Evolutionary conservation across 768 basidiomycete genomes (phyloP), one percentile per base, ranked within the genome.

Genomic region (Chalciporus chontae): DNA sequence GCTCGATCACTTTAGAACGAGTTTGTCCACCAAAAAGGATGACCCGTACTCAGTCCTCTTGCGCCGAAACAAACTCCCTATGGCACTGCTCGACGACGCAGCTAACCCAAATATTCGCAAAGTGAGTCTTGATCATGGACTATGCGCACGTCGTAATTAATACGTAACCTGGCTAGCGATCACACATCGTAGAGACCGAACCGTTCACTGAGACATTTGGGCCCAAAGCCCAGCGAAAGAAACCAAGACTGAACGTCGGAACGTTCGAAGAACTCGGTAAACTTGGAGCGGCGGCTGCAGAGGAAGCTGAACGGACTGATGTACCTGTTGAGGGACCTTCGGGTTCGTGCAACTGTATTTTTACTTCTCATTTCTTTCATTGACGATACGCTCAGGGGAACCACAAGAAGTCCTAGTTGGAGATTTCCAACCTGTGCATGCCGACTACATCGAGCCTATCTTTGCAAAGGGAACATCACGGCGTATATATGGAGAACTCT

Each of bases 21-120:
- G 90, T 61, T 79, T 99, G 40, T 77, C 81, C 19, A 75, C 79
- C 11, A 91, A 84, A 68, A 91, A 92, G 60, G 79, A 90, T 70
- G 94, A 98, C 62, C 96, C 96, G 0, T 99, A 98, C 65, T 94
- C 93, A 8, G 95, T 99, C 10, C 79, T 99, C 29, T 69, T 99
- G 43, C 85, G 87, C 51, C 79, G 94, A 51, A 98, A 97, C 72
- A 98, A 98, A 70, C 77, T 99, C 13, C 95, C 95, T 4, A 96
- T 99, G 94, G 91, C 90, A 8, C 75, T 99, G 37, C 75, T 99
- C 31, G 92, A 95, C 57, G 94, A 96, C 66, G 85, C 90, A 29
- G 79, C 81, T 5, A 94, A 93, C 59, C 85, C 87, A 2, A 82
- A 85, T 63, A 57, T 74, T 37, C 86, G 84, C 59, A 95, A 94